Evolutionary conservation across 2,329 filamentous ascomycete species (phyloP), one percentile per base, ranked within the genome.

Genomic region (Fusarium albidum): DNA sequence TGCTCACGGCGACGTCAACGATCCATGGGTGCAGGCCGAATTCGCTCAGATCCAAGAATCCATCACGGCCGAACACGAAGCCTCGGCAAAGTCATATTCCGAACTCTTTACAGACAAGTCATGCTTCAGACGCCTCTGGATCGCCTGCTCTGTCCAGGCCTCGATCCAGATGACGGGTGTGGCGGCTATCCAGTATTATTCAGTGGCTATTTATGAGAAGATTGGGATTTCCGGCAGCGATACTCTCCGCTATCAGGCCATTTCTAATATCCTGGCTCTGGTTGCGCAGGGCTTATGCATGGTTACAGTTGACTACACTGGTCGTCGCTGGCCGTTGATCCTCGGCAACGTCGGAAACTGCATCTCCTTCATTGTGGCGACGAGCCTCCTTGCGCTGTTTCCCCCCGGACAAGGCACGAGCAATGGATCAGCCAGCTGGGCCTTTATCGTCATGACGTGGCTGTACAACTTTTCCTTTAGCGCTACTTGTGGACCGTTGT

Each of bases 391-490:
- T 71, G 71, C 79, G 35, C 63, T 72, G 26, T 92, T 87, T 71
- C 89, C 89, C 83, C 88, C 2, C 0, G 57, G 57, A 3, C 40
- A n/a, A n/a, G 49, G 0, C 52, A 80, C 3, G 71, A 71, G 78
- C 52, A 71, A 71, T 52, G 73, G 73, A 33, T 75, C 77, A 6
- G 87, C 87, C 1, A 79, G 81, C 7, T 91, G 88, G 87, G 88
- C 84, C 2, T 94, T 93, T 72, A 93, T 93, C 56, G 67, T 55
- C 34, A 80, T 84, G 64, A 93, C 89, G 1, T 93, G 90, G 90
- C 69, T 90, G 2, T 93, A 91, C 79, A 92, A 93, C 74, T 89
- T 92, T 75, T 87, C 81, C 34, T 92, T 91, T 78, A 87, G 82
- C 4, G 81, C 82, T 28, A 88, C 87, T 3, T 90, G 87, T 53